Evolutionary conservation across 2,329 filamentous ascomycete genomes (phyloP).

Genomic region (Ophiostoma quercus): DNA sequence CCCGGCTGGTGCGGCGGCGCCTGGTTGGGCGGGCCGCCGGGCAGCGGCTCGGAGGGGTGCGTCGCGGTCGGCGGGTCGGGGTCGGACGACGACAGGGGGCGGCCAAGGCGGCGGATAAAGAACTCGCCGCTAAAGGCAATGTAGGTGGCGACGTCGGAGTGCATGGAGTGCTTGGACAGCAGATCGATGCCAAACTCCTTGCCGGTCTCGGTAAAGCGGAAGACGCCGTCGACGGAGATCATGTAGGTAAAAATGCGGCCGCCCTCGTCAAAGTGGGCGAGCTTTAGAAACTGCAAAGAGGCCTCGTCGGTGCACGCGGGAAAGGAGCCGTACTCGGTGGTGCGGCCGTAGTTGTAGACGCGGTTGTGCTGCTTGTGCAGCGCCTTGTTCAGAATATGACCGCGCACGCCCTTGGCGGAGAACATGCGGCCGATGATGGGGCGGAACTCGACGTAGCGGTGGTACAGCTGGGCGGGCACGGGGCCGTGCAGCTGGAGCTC

Average conservation of each 20-base stretch:
- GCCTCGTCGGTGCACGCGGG: slow-evolving; percentile 63
- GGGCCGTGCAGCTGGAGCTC: slow-evolving; percentile 84
- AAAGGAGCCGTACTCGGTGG: slow-evolving; percentile 68
- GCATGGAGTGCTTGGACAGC: slow-evolving; percentile 94
- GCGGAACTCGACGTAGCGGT: slow-evolving; percentile 88
- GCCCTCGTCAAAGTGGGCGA: slow-evolving; percentile 81
- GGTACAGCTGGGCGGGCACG: slow-evolving; percentile 73
- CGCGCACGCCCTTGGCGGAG: slow-evolving; percentile 67
- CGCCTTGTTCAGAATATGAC: slow-evolving; percentile 74
- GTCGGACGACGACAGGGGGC: slow-evolving; percentile 42
- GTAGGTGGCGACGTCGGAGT: slow-evolving; percentile 85
- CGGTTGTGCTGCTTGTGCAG: slow-evolving; percentile 85
- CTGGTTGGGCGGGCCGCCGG: slow-evolving; percentile 43
- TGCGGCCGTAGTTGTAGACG: slow-evolving; percentile 80
- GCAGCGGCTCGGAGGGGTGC: slow-evolving; percentile 47
- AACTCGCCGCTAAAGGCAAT: slow-evolving; percentile 93
- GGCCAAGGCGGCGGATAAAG: slow-evolving; percentile 67
- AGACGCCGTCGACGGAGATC: slow-evolving; percentile 75
- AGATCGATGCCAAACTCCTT: slow-evolving; percentile 94
- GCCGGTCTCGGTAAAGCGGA: slow-evolving; percentile 91
- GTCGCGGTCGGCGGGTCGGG: slow-evolving; percentile 43
- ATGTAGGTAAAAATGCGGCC: slow-evolving; percentile 89
- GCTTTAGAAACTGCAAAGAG: slow-evolving; percentile 73
- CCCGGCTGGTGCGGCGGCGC: slow-evolving; percentile 44
- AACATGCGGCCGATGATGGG: slow-evolving; percentile 90